Evolutionary conservation across 2,329 filamentous ascomycete genomes (phyloP).

Genomic region (Monilinia fructicola): DNA sequence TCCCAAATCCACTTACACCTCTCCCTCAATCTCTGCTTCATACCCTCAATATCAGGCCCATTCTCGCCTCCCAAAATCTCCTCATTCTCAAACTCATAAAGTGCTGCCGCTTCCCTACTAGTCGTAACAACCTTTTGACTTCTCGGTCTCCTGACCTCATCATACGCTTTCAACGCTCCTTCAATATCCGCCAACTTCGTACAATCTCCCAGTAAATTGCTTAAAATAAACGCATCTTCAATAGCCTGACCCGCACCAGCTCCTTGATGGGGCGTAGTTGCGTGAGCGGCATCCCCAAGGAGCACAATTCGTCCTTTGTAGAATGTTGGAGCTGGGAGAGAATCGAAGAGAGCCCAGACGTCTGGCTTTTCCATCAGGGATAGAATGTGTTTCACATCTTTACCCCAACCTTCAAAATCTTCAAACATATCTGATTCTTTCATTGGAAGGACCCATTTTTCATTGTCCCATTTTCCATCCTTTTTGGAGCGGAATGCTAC

Average conservation of each 20-base stretch:
- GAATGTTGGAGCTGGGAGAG: constrained; percentile 48
- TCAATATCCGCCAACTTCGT: constrained; percentile 41
- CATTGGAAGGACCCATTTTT: constrained; percentile 45
- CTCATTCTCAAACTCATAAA: constrained; percentile 49
- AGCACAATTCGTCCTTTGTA: constrained; percentile 47
- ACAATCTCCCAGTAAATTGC: constrained; percentile 49
- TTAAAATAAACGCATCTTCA: constrained; percentile 52
- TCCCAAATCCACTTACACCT: constrained; percentile 44
- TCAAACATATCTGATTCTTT: constrained; percentile 42
- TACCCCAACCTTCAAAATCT: constrained; percentile 44
- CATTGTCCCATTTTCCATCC: constrained; percentile 42
- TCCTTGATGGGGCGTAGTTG: constrained; percentile 54
- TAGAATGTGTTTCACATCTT: constrained; percentile 42
- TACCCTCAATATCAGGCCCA: constrained; percentile 42
- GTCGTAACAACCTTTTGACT: constrained; percentile 39
- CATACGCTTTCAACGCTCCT: constrained; percentile 52
- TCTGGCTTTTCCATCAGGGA: constrained; percentile 44
- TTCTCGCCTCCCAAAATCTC: constrained; percentile 41
- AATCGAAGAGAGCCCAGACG: constrained; percentile 56
- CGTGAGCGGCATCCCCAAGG: constrained; percentile 58
- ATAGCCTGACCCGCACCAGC: constrained; percentile 56
- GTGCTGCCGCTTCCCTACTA: constrained; percentile 33
- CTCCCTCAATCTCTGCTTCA: constrained; percentile 42
- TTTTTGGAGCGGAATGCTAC: constrained; percentile 37
- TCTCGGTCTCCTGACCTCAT: constrained; percentile 47